Base-by-base conservation (phyloP, 1,139 yeast genomes). In the Yamadazyma blattariae region DNA sequence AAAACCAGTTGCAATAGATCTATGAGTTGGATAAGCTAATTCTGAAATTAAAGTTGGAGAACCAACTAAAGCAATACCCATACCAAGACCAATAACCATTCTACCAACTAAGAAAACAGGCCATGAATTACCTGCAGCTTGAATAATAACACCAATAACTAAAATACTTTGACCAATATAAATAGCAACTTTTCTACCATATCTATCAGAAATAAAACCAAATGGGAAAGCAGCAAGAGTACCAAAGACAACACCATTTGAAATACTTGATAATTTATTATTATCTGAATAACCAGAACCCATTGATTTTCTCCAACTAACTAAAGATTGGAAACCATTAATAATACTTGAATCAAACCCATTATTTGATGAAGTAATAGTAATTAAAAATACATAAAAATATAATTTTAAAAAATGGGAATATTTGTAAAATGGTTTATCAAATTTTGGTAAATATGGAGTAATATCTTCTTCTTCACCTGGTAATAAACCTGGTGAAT, bases 291-390 rank as follows among this genome's bases (percentile, higher is more conserved):
- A 66, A 40, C 77, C 77, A 26, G 70, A 65, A 39, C 77, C 77
- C 28, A 73, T 59, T 19, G 54, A 52, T 10, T 40, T 35, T 24
- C 41, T 38, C 74, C 74, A 70, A 19, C 46, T 42, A 0, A 47
- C 45, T 38, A 73, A 54, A 2, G 73, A 55, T 48, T 74, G 79
- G 36, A 75, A 57, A 28, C 75, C 77, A 44, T 74, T 75, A 54
- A 74, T 52, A 56, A 74, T 56, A 7, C 74, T 65, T 27, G 75
- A 73, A 53, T 75, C 81, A 44, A 62, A 75, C 21, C 81, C 80
- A 31, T 64, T 67, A 43, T 67, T 70, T 21, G 77, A 67, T 15
- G 77, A 67, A 8, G 76, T 56, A 24, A 74, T 49, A 22, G 76
- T 59, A 19, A 71, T 59, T 26, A 68, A 48, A 15, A 71, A 52